Conservation (phyloP, 768 basidiomycete genomes). For the Tricholoma furcatifolium region DNA sequence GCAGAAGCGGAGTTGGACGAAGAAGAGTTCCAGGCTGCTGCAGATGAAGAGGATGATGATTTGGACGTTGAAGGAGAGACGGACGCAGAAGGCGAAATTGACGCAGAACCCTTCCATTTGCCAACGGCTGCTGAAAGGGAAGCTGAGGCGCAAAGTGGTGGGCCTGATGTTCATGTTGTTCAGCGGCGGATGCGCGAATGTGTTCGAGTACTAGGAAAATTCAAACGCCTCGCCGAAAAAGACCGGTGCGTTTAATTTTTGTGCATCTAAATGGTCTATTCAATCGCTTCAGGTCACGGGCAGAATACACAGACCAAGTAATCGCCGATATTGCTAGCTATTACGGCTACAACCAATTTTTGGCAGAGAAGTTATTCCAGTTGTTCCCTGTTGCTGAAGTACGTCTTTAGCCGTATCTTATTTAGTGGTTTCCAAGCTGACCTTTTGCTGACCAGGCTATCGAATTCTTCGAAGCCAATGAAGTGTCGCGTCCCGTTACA, state of each 20-base stretch:
- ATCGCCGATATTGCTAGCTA: conserved; percentile 89
- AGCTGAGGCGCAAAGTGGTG: conserved; percentile 65
- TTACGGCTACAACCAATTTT: conserved; percentile 96
- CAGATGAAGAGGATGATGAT: conserved; percentile 48
- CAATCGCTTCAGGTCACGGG: conserved; percentile 59
- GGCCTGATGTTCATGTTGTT: conserved; percentile 71
- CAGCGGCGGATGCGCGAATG: conserved; percentile 81
- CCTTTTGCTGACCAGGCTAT: conserved; percentile 67
- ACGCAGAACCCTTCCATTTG: conserved; percentile 54
- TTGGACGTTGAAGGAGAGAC: conserved; percentile 40
- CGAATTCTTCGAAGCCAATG: conserved; percentile 98
- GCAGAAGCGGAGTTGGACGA: conserved; percentile 69
- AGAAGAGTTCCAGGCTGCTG: conserved; percentile 61
- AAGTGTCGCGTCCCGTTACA: conserved; percentile 92
- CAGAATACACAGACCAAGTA: conserved; percentile 89
- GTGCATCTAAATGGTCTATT: not conserved
- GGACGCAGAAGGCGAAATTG: conserved; percentile 47
- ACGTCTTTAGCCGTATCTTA: conserved; percentile 18
- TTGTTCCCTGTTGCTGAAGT: conserved; percentile 94
- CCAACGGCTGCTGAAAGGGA: conserved; percentile 73
- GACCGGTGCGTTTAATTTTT: conserved; percentile 53
- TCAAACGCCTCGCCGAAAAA: conserved; percentile 63
- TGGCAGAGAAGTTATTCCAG: conserved; percentile 91
- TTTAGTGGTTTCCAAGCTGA: conserved; percentile 8
- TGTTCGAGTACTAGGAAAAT: conserved; percentile 69